Conservation (phyloP, 2,329 filamentous ascomycete genomes). For the Trichoderma afroharzianum region DNA sequence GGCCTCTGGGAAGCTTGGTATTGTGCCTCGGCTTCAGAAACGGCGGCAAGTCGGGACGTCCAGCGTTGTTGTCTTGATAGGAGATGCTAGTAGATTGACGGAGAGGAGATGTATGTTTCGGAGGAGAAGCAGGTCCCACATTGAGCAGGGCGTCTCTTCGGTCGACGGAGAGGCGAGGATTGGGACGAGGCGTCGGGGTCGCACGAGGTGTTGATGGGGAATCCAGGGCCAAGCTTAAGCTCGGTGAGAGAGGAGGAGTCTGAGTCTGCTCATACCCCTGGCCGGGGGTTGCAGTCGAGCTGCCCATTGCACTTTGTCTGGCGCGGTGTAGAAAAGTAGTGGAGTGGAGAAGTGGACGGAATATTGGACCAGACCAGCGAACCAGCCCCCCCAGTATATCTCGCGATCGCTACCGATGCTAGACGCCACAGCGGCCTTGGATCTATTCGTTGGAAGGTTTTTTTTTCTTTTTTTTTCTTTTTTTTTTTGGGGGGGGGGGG, state of each 20-base stretch:
- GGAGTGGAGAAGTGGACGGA: constrained; percentile 12
- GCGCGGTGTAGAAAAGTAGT: constrained; percentile 10
- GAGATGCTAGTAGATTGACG: constrained; percentile 31
- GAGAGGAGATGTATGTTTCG: constrained; percentile 30
- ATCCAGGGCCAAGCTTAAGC: constrained; percentile 16
- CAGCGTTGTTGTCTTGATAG: constrained; percentile 22
- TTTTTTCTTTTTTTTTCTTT: no score
- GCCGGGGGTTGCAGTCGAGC: constrained; percentile 16
- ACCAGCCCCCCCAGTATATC: constrained; percentile 12
- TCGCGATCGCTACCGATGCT: constrained; percentile 11
- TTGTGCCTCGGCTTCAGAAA: constrained; percentile 15
- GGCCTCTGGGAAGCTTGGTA: constrained; percentile 7
- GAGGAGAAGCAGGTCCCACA: constrained; percentile 28
- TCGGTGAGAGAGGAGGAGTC: constrained; percentile 12
- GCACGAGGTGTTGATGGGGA: constrained; percentile 15
- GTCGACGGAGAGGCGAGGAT: constrained; percentile 21
- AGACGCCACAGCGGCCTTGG: not conserved
- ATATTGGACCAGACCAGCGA: constrained; percentile 16
- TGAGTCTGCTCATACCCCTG: constrained; percentile 17
- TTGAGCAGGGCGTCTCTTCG: constrained; percentile 24
- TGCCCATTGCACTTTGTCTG: constrained; percentile 14
- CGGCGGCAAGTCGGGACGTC: not conserved
- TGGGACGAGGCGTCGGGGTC: constrained; percentile 21
- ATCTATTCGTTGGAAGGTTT: not conserved
- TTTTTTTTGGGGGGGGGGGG: no score